phyloP scores from a whole-genome alignment of 2,329 filamentous ascomycete genomes.

The Exophiala lecanii-corni region DNA sequence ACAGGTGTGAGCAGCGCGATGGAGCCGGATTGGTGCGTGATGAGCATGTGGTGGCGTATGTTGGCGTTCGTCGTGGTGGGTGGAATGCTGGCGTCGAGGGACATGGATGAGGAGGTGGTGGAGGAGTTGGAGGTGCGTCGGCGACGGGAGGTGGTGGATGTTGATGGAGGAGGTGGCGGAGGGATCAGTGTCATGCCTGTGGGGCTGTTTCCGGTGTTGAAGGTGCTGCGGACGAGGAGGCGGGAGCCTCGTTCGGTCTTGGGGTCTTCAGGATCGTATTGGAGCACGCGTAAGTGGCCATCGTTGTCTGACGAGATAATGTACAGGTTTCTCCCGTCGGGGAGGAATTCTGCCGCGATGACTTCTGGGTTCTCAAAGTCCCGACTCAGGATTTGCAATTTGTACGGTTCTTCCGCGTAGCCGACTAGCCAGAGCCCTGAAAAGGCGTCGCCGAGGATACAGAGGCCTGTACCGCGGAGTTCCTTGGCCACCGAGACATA shows the following conservation, averaged over 20 bases:
- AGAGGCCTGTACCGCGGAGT: constrained; percentile 76
- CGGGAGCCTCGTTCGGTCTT: constrained; percentile 87
- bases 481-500: constrained; percentile 84
- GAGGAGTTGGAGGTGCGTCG: constrained; percentile 23
- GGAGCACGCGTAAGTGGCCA: constrained; percentile 79
- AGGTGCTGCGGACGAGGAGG: constrained; percentile 80
- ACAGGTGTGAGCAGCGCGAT: constrained; percentile 73
- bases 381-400: constrained; percentile 89
- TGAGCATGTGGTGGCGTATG: constrained; percentile 40
- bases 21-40: constrained; percentile 71
- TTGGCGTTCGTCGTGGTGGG: not conserved
- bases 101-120: constrained; percentile 31
- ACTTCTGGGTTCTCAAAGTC: constrained; percentile 73
- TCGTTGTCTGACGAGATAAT: constrained; percentile 80
- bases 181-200: constrained; percentile 73
- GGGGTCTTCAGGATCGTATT: constrained; percentile 94
- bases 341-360: constrained; percentile 79
- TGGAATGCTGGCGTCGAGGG: not conserved
- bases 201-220: constrained; percentile 77
- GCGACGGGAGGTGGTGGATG: constrained; percentile 16
- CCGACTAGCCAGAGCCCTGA: constrained; percentile 96
- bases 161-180: constrained; percentile 31
- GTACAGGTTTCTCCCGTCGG: constrained; percentile 75
- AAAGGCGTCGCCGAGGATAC: constrained; percentile 80
- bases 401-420: constrained; percentile 95